phyloP scores from a whole-genome alignment of 345 rosid species.

The Ceriops tagal region DNA sequence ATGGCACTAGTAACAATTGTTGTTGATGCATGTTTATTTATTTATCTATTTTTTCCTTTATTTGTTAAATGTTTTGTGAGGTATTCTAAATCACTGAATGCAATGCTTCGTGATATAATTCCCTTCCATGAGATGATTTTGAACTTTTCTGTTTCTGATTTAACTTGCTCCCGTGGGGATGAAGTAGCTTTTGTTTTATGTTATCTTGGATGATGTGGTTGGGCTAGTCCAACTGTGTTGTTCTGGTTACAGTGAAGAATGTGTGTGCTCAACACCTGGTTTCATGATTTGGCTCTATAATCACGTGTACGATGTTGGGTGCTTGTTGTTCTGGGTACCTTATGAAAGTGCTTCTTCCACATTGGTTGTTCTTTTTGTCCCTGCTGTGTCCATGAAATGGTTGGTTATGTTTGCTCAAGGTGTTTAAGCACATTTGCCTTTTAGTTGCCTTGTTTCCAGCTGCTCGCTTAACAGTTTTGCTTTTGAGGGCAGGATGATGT shows the following conservation, averaged over 20 bases:
- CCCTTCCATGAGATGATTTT: not conserved
- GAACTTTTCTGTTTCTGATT: not conserved
- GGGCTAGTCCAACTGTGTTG: not conserved
- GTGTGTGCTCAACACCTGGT: not conserved
- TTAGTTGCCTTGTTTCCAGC: not conserved
- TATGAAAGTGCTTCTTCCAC: no score
- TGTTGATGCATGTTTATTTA: not conserved
- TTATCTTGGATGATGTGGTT: not conserved
- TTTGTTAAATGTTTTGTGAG: not conserved
- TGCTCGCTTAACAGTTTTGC: slow-evolving; percentile 10
- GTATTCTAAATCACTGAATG: not conserved
- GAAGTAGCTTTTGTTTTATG: not conserved
- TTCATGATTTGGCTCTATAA: not conserved
- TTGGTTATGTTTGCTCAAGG: not conserved
- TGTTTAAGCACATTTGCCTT: not conserved
- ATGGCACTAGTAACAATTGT: not conserved
- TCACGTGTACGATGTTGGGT: not conserved
- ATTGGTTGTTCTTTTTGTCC: no score
- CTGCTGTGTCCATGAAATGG: no score
- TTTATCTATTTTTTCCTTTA: not conserved
- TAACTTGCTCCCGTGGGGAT: not conserved
- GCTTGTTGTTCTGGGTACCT: not conserved
- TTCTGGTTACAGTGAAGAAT: not conserved
- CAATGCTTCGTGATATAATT: not conserved
- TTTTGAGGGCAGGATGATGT: slow-evolving; percentile 48